Conservation (phyloP, 345 rosid species). For the Syzygium oleosum region DNA sequence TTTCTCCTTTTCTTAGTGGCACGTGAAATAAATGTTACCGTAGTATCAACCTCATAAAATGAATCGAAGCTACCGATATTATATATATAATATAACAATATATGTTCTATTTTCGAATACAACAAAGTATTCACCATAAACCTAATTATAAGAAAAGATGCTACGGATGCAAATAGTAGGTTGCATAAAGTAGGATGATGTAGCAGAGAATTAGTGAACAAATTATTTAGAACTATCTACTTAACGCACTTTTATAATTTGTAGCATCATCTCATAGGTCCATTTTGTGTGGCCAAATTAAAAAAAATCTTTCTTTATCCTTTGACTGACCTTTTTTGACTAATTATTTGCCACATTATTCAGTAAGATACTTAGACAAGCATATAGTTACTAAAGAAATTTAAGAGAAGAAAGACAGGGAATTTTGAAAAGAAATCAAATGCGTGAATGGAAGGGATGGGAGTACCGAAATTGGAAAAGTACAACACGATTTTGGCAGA, state of each 20-base stretch:
- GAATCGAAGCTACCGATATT: background rate
- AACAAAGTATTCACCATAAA: background rate
- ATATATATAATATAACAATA: background rate
- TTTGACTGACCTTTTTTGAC: background rate
- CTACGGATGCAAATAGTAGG: background rate
- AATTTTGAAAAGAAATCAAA: background rate
- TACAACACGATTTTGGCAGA: background rate
- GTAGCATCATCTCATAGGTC: background rate
- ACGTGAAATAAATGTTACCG: background rate
- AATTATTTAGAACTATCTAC: background rate
- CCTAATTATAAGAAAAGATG: background rate
- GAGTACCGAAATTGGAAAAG: background rate
- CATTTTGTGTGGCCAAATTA: background rate
- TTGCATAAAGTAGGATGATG: background rate
- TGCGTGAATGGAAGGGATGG: background rate
- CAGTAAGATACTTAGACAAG: background rate
- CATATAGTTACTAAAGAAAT: background rate
- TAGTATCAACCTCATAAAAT: background rate
- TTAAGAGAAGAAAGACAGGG: background rate
- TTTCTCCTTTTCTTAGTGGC: background rate
- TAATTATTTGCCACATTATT: background rate
- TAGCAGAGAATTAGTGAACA: background rate
- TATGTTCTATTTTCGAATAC: background rate
- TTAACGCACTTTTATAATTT: background rate
- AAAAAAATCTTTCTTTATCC: background rate